These are phyloP conservation scores for Thielaviopsis musarum DNA, from an alignment of 2,329 filamentous ascomycete genomes.

Conservation along the genomic window DNA sequence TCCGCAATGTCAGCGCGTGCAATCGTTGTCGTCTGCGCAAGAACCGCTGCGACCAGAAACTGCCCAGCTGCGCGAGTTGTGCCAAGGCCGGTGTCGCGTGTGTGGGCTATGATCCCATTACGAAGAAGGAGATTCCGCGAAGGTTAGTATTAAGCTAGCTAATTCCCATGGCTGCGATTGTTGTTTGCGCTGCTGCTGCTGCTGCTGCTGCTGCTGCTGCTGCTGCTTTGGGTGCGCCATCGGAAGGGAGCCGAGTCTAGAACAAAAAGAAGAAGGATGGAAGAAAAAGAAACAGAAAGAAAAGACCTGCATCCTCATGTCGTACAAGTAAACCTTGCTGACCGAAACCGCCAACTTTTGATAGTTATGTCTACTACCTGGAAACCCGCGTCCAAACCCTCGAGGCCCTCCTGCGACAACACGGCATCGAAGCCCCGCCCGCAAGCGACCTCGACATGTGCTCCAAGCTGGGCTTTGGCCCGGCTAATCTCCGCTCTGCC, in stretches of 20 bases:
- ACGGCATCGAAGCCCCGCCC: conserved; percentile 55
- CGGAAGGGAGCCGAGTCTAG: neutral
- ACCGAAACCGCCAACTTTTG: neutral
- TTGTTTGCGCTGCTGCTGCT: neutral
- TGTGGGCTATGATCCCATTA: conserved; percentile 91
- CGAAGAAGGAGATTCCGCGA: conserved; percentile 85
- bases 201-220: neutral
- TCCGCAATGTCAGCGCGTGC: conserved; percentile 84
- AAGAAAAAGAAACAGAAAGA: too few relatives aligned
- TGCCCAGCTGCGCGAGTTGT: conserved; percentile 81
- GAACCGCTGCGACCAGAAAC: conserved; percentile 84
- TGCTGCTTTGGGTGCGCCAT: neutral
- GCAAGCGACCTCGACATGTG: conserved; percentile 52
- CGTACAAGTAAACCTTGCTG: neutral
- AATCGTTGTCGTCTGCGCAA: conserved; percentile 85
- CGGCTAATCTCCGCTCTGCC: conserved; percentile 3
- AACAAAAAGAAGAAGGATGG: neutral
- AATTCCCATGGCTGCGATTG: neutral
- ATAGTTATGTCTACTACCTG: conserved; percentile 83
- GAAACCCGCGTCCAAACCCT: conserved; percentile 75
- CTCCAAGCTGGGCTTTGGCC: conserved; percentile 30
- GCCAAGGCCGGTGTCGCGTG: conserved; percentile 85
- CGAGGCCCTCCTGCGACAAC: conserved; percentile 53
- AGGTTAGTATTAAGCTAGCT: conserved; percentile 43
- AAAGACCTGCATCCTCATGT: too few relatives aligned